A percentile compares a stretch with the other conserved stretches of the same genome.
Conservation (phyloP, 257 asterid genomes). For the Fraxinus cuspidata region DNA sequence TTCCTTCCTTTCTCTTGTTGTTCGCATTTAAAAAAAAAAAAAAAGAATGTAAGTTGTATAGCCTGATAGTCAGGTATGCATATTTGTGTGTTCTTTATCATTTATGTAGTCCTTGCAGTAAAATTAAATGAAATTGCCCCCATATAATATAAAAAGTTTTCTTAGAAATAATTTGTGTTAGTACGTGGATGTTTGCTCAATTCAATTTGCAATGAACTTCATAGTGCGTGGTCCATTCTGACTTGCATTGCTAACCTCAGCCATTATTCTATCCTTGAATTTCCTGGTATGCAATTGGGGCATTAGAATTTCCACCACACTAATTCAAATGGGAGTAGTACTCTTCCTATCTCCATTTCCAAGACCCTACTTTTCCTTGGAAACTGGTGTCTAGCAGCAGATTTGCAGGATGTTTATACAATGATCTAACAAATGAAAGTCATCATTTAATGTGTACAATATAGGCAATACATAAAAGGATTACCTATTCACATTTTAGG, state of each 20-base stretch:
- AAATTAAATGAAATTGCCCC: background rate
- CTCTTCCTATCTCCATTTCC: background rate
- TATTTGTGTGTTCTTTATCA: background rate
- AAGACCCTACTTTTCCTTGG: background rate
- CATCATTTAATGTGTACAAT: background rate
- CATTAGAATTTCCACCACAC: background rate
- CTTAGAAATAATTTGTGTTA: background rate
- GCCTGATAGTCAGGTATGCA: background rate
- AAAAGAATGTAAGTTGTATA: background rate
- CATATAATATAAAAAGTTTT: background rate
- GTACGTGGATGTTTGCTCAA: background rate
- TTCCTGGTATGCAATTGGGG: background rate
- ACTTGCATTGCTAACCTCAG: background rate
- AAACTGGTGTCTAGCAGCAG: background rate
- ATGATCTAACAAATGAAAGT: background rate
- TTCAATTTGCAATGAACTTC: background rate
- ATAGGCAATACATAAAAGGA: background rate
- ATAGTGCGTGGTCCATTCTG: background rate
- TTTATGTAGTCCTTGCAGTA: slow-evolving; percentile 1
- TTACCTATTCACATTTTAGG: background rate
- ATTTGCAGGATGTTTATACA: background rate
- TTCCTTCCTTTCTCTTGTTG: background rate
- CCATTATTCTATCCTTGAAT: background rate
- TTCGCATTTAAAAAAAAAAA: background rate
- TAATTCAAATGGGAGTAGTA: background rate